Evolutionary conservation across 176 grass and related monocot species (phyloP), one percentile per base, ranked within the genome.

Genomic region (Oropetium thomaeum): DNA sequence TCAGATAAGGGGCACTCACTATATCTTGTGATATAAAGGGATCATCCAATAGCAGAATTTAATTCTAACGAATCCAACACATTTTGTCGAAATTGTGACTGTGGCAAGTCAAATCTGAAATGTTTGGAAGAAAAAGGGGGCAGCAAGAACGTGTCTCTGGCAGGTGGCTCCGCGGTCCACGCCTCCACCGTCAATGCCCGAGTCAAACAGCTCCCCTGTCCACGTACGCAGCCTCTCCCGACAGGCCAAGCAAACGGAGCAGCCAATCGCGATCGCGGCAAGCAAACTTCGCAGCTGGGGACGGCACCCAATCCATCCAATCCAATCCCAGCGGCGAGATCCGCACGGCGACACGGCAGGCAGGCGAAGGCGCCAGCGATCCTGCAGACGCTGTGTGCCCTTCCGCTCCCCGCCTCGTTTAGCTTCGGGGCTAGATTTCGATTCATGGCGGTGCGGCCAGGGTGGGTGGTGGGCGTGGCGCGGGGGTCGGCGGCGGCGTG

Each of bases 401-500:
- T 10, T 75, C 27, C 62, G 4, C 22, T 43, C 23, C 4, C 38
- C 37, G 14, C 41, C 20, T 39, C 57, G n/a, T 12, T 44, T 30
- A 40, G 39, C 32, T 6, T 40, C 17, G 13, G 81, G 65, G 29
- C 44, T 10, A 13, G 26, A 31, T 9, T 28, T 73, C 27, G 14
- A 62, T 63, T 27, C 60, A 92, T 93, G 90, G 78, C 82, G 80
- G 81, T 87, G 72, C 77, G 84, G 45, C 70, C 84, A 44, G 69
- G 67, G 68, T 95, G 79, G 89, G 96, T 90, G 82, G 82, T 81
- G 84, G 64, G 82, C 73, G 96, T 95, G 87, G 96, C 91, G 79
- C 74, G 87, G 74, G 83, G 54, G 63, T 92, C 96, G 75, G 96
- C 96, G 71, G 79, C 73, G 61, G 75, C 74, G 52, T 94, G 87